Evolutionary conservation across 192 early-diverging fungal genomes (phyloP), one percentile per base, ranked within the genome.

Genomic region (Ambispora gerdemannii): DNA sequence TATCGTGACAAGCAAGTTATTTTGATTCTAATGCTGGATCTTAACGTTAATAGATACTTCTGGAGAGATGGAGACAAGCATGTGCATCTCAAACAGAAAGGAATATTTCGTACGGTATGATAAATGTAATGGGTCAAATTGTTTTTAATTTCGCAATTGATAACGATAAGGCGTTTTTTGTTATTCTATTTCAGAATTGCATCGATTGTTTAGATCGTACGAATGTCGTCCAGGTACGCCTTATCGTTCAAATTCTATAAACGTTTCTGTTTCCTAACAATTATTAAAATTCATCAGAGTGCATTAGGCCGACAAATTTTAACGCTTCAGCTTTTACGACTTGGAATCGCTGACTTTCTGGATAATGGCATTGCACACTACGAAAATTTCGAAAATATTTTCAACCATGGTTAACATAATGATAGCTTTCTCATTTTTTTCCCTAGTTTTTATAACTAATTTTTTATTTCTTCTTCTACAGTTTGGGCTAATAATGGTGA

Each of bases 121-220:
- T 30, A 27, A 32, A n/a, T n/a, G n/a, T n/a, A n/a, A n/a, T n/a
- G n/a, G n/a, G n/a, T n/a, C n/a, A n/a, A 17, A 32, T 53, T 6
- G 3, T 49, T 27, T 47, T 53, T 22, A 47, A 3, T 35, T 24
- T 25, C 27, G 22, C 1, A 1, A 32, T 34, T 27, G 19, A 32
- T 61, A 3, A 10, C 11, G 33, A 11, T 63, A 2, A 33, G 28
- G 0, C 22, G 38, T 43, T 43, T 43, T 43, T 43, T 43, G 38
- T 10, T 10, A 43, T 17, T 3, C 15, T 60, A 30, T 27, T 32
- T 36, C 38, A 69, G 67, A 98, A 98, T 74, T 98, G 95, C 78
- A 96, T 98, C 89, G 97, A 98, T 83, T 98, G 97, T 76, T 80
- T 98, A 30, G 97, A 98, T 76, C 82, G 97, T 4, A 98, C 97